Conservation (phyloP, 345 rosid species). For the Microcos paniculata region DNA sequence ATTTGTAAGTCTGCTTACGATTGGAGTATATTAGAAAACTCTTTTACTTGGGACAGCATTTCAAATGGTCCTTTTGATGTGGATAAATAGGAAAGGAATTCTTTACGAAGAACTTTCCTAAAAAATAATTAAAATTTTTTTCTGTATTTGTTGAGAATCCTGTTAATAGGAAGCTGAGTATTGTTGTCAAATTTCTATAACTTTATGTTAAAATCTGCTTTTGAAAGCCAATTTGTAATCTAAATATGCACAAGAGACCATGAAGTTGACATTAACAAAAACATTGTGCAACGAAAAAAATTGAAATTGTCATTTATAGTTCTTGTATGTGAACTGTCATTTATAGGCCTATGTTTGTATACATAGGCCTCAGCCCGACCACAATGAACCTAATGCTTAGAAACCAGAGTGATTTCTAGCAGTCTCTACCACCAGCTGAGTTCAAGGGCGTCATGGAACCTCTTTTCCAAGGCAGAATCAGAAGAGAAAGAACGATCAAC, state of each 20-base stretch:
- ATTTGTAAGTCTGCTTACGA: slow-evolving; percentile 2
- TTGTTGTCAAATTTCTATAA: not conserved
- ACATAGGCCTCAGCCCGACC: not conserved
- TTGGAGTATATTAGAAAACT: not conserved
- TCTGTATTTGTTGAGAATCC: too few relatives aligned
- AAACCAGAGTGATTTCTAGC: not conserved
- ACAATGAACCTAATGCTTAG: not conserved
- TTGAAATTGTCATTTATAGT: not conserved
- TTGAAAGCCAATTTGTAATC: not conserved
- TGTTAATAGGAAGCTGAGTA: too few relatives aligned
- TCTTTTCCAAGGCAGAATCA: slow-evolving; percentile 35
- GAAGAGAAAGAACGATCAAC: slow-evolving; percentile 18
- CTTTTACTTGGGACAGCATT: not conserved
- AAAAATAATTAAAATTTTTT: too few relatives aligned
- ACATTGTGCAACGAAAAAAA: not conserved
- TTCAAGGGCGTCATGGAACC: slow-evolving; percentile 44
- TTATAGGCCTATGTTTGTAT: too few relatives aligned
- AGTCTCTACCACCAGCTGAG: slow-evolving; percentile 36
- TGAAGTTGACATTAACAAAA: not conserved
- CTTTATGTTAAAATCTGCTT: not conserved
- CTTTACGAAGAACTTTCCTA: too few relatives aligned
- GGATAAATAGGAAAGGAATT: not conserved
- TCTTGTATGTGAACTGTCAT: not conserved
- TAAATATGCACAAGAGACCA: too few relatives aligned
- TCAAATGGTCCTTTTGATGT: not conserved